These are phyloP conservation scores for Aspergillus sclerotioniger DNA, from an alignment of 495 filamentous ascomycete genomes.

Conservation along the genomic window DNA sequence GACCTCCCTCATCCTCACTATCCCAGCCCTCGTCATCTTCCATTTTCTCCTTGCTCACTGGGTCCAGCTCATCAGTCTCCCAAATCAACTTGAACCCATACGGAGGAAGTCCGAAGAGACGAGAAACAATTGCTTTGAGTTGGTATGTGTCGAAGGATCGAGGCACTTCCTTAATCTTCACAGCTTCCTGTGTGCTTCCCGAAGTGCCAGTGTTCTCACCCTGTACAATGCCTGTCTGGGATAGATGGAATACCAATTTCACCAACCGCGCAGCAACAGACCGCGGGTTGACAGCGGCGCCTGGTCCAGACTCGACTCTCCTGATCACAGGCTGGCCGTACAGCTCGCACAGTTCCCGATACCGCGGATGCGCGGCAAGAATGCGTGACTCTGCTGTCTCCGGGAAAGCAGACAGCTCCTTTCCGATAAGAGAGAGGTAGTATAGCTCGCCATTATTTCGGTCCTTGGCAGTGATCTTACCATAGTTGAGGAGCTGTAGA, in stretches of 20 bases:
- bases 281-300: slow-evolving; percentile 51
- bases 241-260: slow-evolving; percentile 54
- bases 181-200: not conserved
- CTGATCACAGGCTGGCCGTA: slow-evolving; percentile 66
- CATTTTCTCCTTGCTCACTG: slow-evolving; percentile 53
- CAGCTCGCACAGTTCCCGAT: slow-evolving; percentile 64
- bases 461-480: slow-evolving; percentile 66
- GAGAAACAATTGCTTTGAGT: slow-evolving; percentile 73
- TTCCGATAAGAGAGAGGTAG: slow-evolving; percentile 78
- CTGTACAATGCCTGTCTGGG: not conserved
- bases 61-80: slow-evolving; percentile 85
- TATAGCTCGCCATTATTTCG: slow-evolving; percentile 87
- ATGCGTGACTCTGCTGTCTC: slow-evolving; percentile 52
- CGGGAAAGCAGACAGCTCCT: slow-evolving; percentile 63
- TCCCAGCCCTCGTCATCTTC: slow-evolving; percentile 60
- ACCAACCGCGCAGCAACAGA: slow-evolving; percentile 74
- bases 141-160: slow-evolving; percentile 74
- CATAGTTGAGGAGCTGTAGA: slow-evolving; percentile 75
- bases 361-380: slow-evolving; percentile 64
- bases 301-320: slow-evolving; percentile 16
- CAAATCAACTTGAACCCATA: slow-evolving; percentile 64
- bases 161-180: slow-evolving; percentile 59
- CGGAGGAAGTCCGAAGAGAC: slow-evolving; percentile 63
- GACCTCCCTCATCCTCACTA: slow-evolving; percentile 53
- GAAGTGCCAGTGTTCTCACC: not conserved